A percentile compares a stretch with the other conserved stretches of the same genome.
Conservation (phyloP, 768 basidiomycete genomes). For the Lactarius trivialis region DNA sequence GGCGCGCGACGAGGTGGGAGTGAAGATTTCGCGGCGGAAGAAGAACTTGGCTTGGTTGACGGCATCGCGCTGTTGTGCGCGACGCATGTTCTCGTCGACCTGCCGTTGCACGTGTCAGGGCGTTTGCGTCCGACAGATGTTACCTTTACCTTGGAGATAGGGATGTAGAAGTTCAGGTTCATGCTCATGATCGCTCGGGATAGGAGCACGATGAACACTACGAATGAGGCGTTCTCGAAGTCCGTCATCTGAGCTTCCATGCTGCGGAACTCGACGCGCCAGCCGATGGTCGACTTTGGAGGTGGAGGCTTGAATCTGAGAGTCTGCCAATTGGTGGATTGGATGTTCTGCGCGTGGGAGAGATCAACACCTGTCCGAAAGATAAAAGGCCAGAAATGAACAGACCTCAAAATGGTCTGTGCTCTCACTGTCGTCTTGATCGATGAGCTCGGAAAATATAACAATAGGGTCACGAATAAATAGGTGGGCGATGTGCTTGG, state of each 20-base stretch:
- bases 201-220: slow-evolving; percentile 89
- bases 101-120: slow-evolving; percentile 28
- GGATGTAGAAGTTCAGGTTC: slow-evolving; percentile 91
- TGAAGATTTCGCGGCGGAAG: slow-evolving; percentile 84
- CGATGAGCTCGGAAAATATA: slow-evolving; percentile 86
- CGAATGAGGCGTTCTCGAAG: slow-evolving; percentile 97
- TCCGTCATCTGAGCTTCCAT: slow-evolving; percentile 99
- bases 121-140: neutral
- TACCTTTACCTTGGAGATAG: slow-evolving; percentile 79
- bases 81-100: slow-evolving; percentile 96
- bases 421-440: slow-evolving; percentile 83
- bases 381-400: neutral
- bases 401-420: slow-evolving; percentile 93
- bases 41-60: slow-evolving; percentile 68
- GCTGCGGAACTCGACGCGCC: slow-evolving; percentile 96
- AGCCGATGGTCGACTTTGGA: slow-evolving; percentile 85
- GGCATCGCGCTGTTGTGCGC: slow-evolving; percentile 82
- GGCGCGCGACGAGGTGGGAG: slow-evolving; percentile 32
- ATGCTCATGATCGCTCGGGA: slow-evolving; percentile 90
- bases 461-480: slow-evolving; percentile 98
- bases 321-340: slow-evolving; percentile 99
- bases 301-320: slow-evolving; percentile 98
- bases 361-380: neutral
- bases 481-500: slow-evolving; percentile 89
- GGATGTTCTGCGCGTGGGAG: slow-evolving; percentile 64